These are phyloP conservation scores for Plasmodium yoelii DNA, from an alignment of 169 alveolate species.

Conservation along the genomic window DNA sequence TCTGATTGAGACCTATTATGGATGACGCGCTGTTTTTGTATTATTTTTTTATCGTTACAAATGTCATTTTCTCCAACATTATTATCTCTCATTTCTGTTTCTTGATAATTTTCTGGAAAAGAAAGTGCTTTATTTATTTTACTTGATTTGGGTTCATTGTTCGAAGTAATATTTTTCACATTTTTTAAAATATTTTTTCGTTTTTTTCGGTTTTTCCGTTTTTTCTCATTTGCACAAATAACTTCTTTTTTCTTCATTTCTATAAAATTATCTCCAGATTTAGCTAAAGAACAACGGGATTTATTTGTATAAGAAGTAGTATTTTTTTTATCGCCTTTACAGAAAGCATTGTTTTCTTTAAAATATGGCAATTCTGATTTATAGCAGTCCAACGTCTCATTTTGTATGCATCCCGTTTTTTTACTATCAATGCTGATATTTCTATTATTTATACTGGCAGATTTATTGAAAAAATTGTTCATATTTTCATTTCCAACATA, in stretches of 20 bases:
- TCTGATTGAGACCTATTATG: slow-evolving; percentile 43
- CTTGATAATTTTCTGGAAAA: too few relatives aligned
- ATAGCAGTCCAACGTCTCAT: slow-evolving; percentile 32
- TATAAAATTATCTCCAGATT: not conserved
- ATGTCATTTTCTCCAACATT: not conserved
- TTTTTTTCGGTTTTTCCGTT: not conserved
- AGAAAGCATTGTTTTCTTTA: slow-evolving; percentile 11
- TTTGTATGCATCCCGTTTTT: not conserved
- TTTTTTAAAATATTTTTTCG: not conserved
- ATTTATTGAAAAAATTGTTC: too few relatives aligned
- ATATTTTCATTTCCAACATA: not conserved
- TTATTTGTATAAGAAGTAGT: not conserved
- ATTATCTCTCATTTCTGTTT: not conserved
- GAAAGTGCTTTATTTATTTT: too few relatives aligned
- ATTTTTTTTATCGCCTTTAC: not conserved
- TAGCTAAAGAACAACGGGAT: not conserved
- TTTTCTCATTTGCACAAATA: not conserved
- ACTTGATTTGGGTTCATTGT: too few relatives aligned
- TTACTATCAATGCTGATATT: not conserved
- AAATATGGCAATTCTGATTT: slow-evolving; percentile 5
- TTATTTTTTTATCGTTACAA: not conserved
- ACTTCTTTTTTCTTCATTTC: not conserved
- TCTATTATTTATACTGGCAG: not conserved
- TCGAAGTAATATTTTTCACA: too few relatives aligned
- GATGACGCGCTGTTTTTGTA: not conserved